Base-by-base conservation (phyloP, 768 basidiomycete genomes). In the Tylopilus balloui region DNA sequence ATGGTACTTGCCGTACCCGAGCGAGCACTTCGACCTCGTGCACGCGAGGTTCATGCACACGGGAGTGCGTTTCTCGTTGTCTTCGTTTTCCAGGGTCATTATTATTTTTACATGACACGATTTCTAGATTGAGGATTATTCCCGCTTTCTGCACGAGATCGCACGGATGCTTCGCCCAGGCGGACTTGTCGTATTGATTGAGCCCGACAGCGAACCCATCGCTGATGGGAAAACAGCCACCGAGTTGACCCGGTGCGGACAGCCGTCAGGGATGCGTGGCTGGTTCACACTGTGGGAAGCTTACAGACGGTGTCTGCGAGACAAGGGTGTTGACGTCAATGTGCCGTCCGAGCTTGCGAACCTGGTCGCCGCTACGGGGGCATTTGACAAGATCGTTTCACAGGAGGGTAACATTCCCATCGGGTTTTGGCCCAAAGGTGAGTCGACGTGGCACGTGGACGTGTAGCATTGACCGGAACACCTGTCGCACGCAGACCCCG, bases 1-100 rank as follows among this genome's bases (percentile, higher is more conserved):
- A 51, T 68, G 67, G 58, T 76, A 69, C 46, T 69, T 87, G 31
- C 85, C 85, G 13, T 87, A 85, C 61, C 79, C 79, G 19, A 76
- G 77, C 59, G 71, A 68, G 28, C 71, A 80, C 39, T 87, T 86
- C 55, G 81, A 87, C 62, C 69, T 87, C 55, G 74, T 87, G 38
- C 85, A 87, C 59, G 83, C 81, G 32, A 79, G 85, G 45, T 83
- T 76, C 29, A 75, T 86, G 61, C 82, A 85, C 57, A 78, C 75
- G 23, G 84, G 85, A 47, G 81, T 66, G 37, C 50, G 56, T 54
- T 28, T 63, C 42, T 13, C n/a, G n/a, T 37, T 40, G 17, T 47
- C 19, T 4, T 12, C 49, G 36, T n/a, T 44, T 43, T 12, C 48
- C 42, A n/a, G 25, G 43, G 45, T 24, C 29, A 41, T 28, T 46